Percentiles rank a stretch among this genome's conserved stretches.
These are phyloP conservation scores for Colletotrichum horii DNA, from an alignment of 2,329 filamentous ascomycete species.

Conservation along the genomic window DNA sequence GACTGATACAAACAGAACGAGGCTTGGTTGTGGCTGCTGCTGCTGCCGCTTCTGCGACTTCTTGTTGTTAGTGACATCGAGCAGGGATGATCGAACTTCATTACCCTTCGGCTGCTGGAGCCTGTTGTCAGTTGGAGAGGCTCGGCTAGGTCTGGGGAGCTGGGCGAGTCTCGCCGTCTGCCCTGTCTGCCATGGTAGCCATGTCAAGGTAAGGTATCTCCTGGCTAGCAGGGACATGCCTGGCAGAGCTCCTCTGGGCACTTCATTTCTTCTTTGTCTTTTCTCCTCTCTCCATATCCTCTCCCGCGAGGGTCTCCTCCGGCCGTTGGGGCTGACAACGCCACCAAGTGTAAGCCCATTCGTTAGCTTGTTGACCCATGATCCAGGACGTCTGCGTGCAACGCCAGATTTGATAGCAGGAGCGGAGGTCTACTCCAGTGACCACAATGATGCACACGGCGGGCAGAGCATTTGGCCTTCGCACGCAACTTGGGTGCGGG, in stretches of 20 bases:
- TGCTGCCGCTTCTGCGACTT: background rate
- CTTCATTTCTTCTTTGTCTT: background rate
- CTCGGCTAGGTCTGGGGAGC: background rate
- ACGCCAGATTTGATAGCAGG: slow-evolving; percentile 7
- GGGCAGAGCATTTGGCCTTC: background rate
- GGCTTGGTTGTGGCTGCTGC: slow-evolving; percentile 8
- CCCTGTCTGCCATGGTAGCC: background rate
- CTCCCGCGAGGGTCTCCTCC: background rate
- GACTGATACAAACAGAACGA: slow-evolving; percentile 1
- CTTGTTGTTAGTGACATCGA: background rate
- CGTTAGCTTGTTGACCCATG: slow-evolving; percentile 3
- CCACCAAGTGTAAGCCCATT: background rate
- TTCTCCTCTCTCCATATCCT: background rate
- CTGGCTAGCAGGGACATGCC: background rate
- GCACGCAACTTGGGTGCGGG: background rate
- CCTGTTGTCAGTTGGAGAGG: background rate
- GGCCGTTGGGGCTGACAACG: slow-evolving; percentile 8
- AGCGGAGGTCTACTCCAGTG: background rate
- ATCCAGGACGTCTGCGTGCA: slow-evolving; percentile 17
- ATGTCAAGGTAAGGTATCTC: background rate
- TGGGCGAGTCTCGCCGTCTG: background rate
- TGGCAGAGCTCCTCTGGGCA: background rate
- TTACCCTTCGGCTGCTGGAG: background rate
- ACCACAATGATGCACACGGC: background rate
- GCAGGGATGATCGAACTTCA: background rate